Conservation (phyloP, 2,329 filamentous ascomycete species). For the Trichoderma lentiforme region DNA sequence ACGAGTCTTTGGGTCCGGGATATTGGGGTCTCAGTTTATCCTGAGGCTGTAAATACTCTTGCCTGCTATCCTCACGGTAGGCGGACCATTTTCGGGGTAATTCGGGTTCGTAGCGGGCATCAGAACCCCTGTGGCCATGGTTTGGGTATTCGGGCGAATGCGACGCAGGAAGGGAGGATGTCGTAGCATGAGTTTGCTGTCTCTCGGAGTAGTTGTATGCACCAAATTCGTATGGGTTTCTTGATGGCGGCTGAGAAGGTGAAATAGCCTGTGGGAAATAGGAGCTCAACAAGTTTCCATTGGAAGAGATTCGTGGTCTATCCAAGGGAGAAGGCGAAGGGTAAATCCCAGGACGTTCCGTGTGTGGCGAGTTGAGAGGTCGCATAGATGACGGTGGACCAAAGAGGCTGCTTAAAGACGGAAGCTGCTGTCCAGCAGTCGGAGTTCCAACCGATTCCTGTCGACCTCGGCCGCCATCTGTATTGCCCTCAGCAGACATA, state of each 20-base stretch:
- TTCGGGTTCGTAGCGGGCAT: slow-evolving; percentile 37
- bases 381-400: slow-evolving; percentile 45
- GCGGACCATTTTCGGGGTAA: slow-evolving; percentile 36
- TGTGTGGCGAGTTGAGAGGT: slow-evolving; percentile 44
- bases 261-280: slow-evolving; percentile 45
- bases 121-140: slow-evolving; percentile 34
- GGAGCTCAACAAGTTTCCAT: slow-evolving; percentile 37
- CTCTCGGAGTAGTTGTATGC: slow-evolving; percentile 43
- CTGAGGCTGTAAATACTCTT: slow-evolving; percentile 41
- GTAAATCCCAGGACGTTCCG: slow-evolving; percentile 44
- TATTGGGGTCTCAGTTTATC: slow-evolving; percentile 38
- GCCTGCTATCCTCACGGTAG: slow-evolving; percentile 39
- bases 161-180: slow-evolving; percentile 40
- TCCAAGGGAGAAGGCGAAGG: slow-evolving; percentile 47
- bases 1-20: slow-evolving; percentile 35
- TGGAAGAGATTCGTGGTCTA: slow-evolving; percentile 40
- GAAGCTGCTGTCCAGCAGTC: slow-evolving; percentile 47
- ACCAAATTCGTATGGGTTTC: slow-evolving; percentile 46
- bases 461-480: slow-evolving; percentile 36
- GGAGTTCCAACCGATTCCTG: slow-evolving; percentile 33
- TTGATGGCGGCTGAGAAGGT: slow-evolving; percentile 41
- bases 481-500: slow-evolving; percentile 40
- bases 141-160: slow-evolving; percentile 44
- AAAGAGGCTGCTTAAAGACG: slow-evolving; percentile 56
- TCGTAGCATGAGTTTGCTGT: slow-evolving; percentile 28